Evolutionary conservation across 2,329 filamentous ascomycete genomes (phyloP), one percentile per base, ranked within the genome.

Genomic region (Penicillium vulpinum): DNA sequence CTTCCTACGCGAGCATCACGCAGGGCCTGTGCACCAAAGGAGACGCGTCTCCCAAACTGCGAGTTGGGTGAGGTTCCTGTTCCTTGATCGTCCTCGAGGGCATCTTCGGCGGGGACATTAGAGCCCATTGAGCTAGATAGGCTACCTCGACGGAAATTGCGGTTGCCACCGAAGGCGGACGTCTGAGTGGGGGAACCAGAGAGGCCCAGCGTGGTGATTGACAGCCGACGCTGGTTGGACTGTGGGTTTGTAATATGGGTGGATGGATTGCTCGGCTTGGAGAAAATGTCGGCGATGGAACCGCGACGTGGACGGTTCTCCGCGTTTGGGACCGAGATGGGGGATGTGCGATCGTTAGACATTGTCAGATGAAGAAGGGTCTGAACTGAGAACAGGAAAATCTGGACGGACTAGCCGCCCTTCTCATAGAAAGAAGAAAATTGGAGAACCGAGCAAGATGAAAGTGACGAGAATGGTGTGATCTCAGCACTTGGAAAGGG

Each of bases 21-120:
- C 74, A 92, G 81, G 63, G 90, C 90, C 73, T 91, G 86, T 59
- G 89, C 88, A 59, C 93, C 92, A 70, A 96, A 95, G 77, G 92
- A 97, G 80, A 96, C 87, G 57, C 92, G 89, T 65, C 92, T 88
- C 58, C 85, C 85, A 62, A 79, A 78, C 33, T 92, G 90, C 13
- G 89, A 90, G 51, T 80, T 83, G 33, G 90, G 87, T 16, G 80
- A 77, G 59, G 89, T 83, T 47, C 88, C 89, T 65, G 89, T 83
- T 47, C 88, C 89, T 65, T 78, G 88, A 75, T 92, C 90, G 62
- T 92, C 89, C 59, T 88, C 66, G 22, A 77, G 69, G 5, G 74
- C 73, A 31, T 78, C 75, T 51, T 79, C 77, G 51, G 62, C 76
- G 13, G 73, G 72, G 15, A 68, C 2, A 24, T 45, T 73, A 11